phyloP scores from a whole-genome alignment of 345 rosid genomes.

The Barbarea vulgaris region DNA sequence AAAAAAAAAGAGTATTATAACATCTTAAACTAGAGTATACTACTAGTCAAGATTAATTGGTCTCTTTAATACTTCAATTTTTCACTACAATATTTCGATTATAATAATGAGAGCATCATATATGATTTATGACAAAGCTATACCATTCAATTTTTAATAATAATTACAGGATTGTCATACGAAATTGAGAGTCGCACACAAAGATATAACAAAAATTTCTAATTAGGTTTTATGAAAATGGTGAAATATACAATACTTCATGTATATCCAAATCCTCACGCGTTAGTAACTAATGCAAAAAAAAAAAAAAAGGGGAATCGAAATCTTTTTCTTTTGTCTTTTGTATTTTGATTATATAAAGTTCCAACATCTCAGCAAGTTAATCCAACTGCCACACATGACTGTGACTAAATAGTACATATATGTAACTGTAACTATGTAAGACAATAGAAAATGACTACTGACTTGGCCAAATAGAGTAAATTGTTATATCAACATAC shows the following conservation, averaged over 20 bases:
- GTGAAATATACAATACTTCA: neutral
- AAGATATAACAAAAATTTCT: neutral
- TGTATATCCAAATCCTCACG: neutral
- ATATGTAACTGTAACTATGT: constrained; percentile 23
- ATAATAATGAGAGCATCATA: too few relatives aligned
- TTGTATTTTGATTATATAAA: neutral
- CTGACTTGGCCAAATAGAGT: constrained; percentile 25
- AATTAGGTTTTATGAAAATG: neutral
- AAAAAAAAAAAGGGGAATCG: neutral
- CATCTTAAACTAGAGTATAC: neutral
- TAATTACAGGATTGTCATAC: neutral
- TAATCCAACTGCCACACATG: constrained; percentile 25
- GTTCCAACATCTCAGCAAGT: constrained; percentile 17
- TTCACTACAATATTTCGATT: too few relatives aligned
- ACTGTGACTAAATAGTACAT: constrained; percentile 24
- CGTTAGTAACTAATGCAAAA: constrained; percentile 3
- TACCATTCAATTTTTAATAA: neutral
- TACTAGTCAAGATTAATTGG: too few relatives aligned
- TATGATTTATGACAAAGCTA: too few relatives aligned
- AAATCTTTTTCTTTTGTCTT: neutral
- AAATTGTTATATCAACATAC: neutral
- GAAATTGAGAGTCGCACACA: neutral
- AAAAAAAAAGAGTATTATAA: too few relatives aligned
- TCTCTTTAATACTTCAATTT: too few relatives aligned
- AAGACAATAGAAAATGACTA: constrained; percentile 25